Conservation (phyloP, 2,329 filamentous ascomycete genomes). For the Tolypocladium inflatum region DNA sequence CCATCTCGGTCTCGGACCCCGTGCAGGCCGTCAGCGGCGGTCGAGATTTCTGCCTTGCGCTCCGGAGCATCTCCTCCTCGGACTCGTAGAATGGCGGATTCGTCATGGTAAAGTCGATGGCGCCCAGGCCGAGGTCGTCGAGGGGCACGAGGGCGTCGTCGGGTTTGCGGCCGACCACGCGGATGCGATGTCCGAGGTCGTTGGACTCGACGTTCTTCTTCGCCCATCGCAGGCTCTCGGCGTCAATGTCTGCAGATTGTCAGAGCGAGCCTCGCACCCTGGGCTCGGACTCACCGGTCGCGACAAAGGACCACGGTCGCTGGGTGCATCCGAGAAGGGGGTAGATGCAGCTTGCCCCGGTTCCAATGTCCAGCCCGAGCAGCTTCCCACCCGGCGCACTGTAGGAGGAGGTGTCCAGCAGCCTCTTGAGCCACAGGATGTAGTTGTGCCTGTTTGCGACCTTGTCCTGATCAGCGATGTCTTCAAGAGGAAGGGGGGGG, state of each 20-base stretch:
- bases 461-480: constrained; percentile 17
- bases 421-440: constrained; percentile 74
- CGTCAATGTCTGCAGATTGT: constrained; percentile 56
- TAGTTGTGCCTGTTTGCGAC: constrained; percentile 72
- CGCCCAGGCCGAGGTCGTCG: constrained; percentile 35
- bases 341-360: constrained; percentile 87
- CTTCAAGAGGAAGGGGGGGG: neutral
- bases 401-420: constrained; percentile 64
- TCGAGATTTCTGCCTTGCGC: constrained; percentile 54
- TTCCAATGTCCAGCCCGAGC: constrained; percentile 75
- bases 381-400: constrained; percentile 38
- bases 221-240: constrained; percentile 57
- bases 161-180: constrained; percentile 44
- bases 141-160: constrained; percentile 54
- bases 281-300: constrained; percentile 35
- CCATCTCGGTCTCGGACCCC: constrained; percentile 76
- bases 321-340: constrained; percentile 67
- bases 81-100: constrained; percentile 95
- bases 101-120: constrained; percentile 77
- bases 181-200: constrained; percentile 52
- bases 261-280: neutral
- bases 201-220: constrained; percentile 60
- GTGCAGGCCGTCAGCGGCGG: constrained; percentile 67
- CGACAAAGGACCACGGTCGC: constrained; percentile 65
- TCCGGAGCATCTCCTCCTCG: constrained; percentile 53